Evolutionary conservation across 2,329 filamentous ascomycete genomes (phyloP).

Genomic region (Talaromyces pinophilus): DNA sequence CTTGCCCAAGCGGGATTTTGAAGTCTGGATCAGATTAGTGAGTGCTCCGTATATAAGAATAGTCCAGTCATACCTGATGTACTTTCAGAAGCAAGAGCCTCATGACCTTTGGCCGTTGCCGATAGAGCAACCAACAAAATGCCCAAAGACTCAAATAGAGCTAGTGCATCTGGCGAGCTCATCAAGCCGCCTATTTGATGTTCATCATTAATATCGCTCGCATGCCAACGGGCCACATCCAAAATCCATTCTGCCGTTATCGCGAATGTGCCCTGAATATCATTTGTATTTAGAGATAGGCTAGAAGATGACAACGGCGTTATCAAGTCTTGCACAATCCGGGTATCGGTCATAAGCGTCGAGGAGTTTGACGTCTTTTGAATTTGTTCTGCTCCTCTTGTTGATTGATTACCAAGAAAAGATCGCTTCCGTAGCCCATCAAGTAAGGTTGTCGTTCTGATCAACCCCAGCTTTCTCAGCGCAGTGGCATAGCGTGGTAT

Average conservation of each 20-base stretch:
- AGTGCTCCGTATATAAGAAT: not conserved
- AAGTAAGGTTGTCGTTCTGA: slow-evolving; percentile 40
- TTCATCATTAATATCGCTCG: slow-evolving; percentile 29
- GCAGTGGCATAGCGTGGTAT: slow-evolving; percentile 45
- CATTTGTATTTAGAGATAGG: slow-evolving; percentile 33
- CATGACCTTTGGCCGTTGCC: slow-evolving; percentile 39
- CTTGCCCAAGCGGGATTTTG: slow-evolving; percentile 41
- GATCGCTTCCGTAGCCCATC: slow-evolving; percentile 38
- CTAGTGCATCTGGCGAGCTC: slow-evolving; percentile 41
- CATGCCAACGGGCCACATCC: slow-evolving; percentile 40
- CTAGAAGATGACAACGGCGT: slow-evolving; percentile 40
- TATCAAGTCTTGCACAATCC: slow-evolving; percentile 46
- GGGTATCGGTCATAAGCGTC: slow-evolving; percentile 47
- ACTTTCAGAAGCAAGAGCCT: slow-evolving; percentile 38
- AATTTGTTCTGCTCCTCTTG: slow-evolving; percentile 15
- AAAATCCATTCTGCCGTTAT: slow-evolving; percentile 44
- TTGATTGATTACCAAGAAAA: slow-evolving; percentile 33
- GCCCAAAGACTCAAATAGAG: slow-evolving; percentile 45
- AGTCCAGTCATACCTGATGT: slow-evolving; percentile 34
- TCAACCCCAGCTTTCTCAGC: slow-evolving; percentile 37
- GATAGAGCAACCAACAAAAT: slow-evolving; percentile 44
- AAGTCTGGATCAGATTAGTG: slow-evolving; percentile 31
- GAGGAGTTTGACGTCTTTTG: slow-evolving; percentile 23
- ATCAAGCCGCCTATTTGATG: slow-evolving; percentile 36
- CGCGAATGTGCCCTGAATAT: slow-evolving; percentile 37